Evolutionary conservation across 192 early-diverging fungal genomes (phyloP), one percentile per base, ranked within the genome.

Genomic region (Chytriomyces confervae): DNA sequence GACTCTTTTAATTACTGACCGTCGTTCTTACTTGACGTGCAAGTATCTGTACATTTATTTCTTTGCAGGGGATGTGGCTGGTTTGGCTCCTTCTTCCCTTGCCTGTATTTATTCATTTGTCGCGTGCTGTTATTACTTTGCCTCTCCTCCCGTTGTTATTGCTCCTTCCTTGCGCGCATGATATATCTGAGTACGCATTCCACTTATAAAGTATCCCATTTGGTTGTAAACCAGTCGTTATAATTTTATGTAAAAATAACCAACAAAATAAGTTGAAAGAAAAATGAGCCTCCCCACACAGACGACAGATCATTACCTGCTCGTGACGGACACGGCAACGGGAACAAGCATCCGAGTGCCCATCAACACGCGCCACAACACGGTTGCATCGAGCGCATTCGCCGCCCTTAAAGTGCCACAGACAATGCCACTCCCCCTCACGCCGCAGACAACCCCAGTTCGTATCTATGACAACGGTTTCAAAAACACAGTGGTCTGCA

Each of bases 401-500:
- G 43, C 82, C 3, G 79, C 77, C 51, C 62, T 88, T 48, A 80
- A 81, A 66, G 62, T 87, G 9, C 72, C 47, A 11, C 83, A 75
- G 47, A 87, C 86, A 0, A 82, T 67, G 2, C 86, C 86, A 53
- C 69, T 82, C 8, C 61, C 80, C 0, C 61, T 61, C 53, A 68
- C 61, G 20, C 68, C 71, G 23, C 83, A 87, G 57, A 77, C 68
- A 9, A 83, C 83, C 6, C 86, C 86, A 6, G 50, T 88, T 29
- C 76, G 86, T 47, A 73, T 85, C 50, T 82, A 79, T 60, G 86
- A 88, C 73, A 82, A 80, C 6, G 86, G 86, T 18, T 85, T 85
- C 78, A 84, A 85, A 61, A 85, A 88, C 76, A 88, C 86, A 47
- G 85, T 84, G 24, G 86, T 84, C 6, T 85, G 81, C 72, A 73